Evolutionary conservation across 2,329 filamentous ascomycete species (phyloP).

Genomic region (Exophiala lecanii-corni): DNA sequence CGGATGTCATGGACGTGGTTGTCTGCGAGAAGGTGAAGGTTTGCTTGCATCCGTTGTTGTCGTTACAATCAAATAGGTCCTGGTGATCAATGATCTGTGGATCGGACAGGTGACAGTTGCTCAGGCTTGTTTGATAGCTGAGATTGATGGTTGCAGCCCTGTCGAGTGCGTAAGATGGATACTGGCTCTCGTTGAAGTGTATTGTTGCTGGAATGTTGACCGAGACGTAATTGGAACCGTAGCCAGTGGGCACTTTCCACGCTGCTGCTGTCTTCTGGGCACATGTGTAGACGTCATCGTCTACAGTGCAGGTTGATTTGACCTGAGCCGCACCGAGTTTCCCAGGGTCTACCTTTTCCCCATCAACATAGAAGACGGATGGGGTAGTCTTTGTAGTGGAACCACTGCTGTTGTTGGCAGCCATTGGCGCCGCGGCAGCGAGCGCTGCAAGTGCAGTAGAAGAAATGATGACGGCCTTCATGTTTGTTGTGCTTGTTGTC

Average conservation of each 20-base stretch:
- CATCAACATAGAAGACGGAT: conserved; percentile 1
- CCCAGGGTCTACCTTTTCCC: neutral
- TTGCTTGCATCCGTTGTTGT: neutral
- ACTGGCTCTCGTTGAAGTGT: neutral
- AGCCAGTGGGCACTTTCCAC: neutral
- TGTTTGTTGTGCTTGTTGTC: conserved; percentile 1
- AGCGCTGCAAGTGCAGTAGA: neutral
- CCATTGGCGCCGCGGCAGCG: conserved; percentile 1
- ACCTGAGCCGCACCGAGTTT: neutral
- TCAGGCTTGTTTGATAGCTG: neutral
- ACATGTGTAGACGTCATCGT: conserved; percentile 2
- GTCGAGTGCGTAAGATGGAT: neutral
- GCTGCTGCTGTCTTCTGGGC: neutral
- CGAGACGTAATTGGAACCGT: neutral
- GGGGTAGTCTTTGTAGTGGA: neutral
- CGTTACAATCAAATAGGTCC: neutral
- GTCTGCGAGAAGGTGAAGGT: neutral
- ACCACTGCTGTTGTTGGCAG: neutral
- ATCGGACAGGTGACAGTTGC: conserved; percentile 1
- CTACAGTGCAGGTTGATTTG: neutral
- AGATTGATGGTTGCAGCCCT: neutral
- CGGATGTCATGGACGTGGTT: neutral
- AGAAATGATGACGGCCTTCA: conserved; percentile 1
- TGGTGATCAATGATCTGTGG: neutral
- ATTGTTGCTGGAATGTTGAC: neutral